Base-by-base conservation (phyloP, 129 eudicot species). In the Flaveria trinervia region DNA sequence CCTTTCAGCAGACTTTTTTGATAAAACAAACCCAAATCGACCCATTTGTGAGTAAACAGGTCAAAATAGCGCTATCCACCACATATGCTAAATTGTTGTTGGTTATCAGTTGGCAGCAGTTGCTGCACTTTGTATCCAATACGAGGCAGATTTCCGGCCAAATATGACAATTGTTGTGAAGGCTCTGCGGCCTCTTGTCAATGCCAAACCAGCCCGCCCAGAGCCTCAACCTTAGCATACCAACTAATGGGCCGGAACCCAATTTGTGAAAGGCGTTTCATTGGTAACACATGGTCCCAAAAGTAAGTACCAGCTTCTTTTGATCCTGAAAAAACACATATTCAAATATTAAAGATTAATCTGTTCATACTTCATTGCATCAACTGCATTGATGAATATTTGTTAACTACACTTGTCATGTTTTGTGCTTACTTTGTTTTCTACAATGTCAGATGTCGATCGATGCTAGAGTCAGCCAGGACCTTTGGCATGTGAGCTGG, bases 111-210 rank as follows among this genome's bases (percentile, higher is more conserved):
- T 92, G 98, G 96, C 89, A 79, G 98, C 98, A 49, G 93, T 92
- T 61, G 98, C 96, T 18, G 96, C 93, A 57, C 86, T 92, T 14
- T 92, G 96, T 67, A 90, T 92, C 71, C 97, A 92, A 68, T 89
- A 92, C 20, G 97, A 92, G 65, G 91, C 98, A 30, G 98, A 89
- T 20, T 92, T 92, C 72, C 73, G 98, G 54, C 98, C 98, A 25
- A 89, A 92, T 77, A 92, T 92, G 96, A 88, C 90, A 5, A 92
- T 92, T 25, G 96, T 92, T 5, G 98, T 92, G 49, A 92, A 92
- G 86, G 98, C 98, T 39, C 80, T 92, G 76, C 92, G 87, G 83
- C 92, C 96, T 39, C 96, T 92, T 73, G 84, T 92, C 43, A 92
- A 88, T 82, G 78, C 92, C 10, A 89, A 88, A 77, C 86, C 93